These are phyloP conservation scores for Ganoderma lingzhi DNA, from an alignment of 1,284 basidiomycete genomes.

Conservation along the genomic window DNA sequence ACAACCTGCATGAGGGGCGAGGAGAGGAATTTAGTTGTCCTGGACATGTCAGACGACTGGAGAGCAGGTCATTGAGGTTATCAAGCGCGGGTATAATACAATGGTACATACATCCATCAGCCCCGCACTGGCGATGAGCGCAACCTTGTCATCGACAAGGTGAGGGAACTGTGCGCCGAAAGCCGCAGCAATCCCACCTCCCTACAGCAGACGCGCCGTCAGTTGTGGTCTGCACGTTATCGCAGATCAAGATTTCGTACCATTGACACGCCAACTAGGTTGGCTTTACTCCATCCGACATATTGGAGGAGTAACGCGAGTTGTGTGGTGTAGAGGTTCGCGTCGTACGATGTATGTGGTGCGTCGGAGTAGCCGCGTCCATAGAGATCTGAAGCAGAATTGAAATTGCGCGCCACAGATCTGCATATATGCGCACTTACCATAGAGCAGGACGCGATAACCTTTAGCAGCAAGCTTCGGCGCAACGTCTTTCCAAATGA, in stretches of 20 bases:
- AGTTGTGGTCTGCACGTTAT: background rate
- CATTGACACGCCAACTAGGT: slow-evolving; percentile 78
- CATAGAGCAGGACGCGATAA: slow-evolving; percentile 79
- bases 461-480: slow-evolving; percentile 66
- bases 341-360: slow-evolving; percentile 69
- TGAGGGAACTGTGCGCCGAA: slow-evolving; percentile 76
- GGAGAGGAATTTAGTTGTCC: slow-evolving; percentile 77
- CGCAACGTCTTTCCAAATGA: slow-evolving; percentile 78
- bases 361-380: slow-evolving; percentile 84
- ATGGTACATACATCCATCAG: slow-evolving; percentile 61
- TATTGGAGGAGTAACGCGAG: slow-evolving; percentile 84
- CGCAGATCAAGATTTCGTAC: slow-evolving; percentile 42
- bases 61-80: background rate
- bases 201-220: slow-evolving; percentile 47
- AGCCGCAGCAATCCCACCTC: slow-evolving; percentile 74
- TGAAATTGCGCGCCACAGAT: background rate
- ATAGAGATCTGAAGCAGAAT: slow-evolving; percentile 64
- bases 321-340: slow-evolving; percentile 71
- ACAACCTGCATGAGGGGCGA: slow-evolving; percentile 71
- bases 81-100: slow-evolving; percentile 5
- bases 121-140: slow-evolving; percentile 72
- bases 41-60: slow-evolving; percentile 69
- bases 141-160: slow-evolving; percentile 68
- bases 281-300: slow-evolving; percentile 70
- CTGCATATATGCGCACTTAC: slow-evolving; percentile 44